These are phyloP conservation scores for Leishmania martiniquensis DNA, from an alignment of 208 protist species.

Conservation along the genomic window DNA sequence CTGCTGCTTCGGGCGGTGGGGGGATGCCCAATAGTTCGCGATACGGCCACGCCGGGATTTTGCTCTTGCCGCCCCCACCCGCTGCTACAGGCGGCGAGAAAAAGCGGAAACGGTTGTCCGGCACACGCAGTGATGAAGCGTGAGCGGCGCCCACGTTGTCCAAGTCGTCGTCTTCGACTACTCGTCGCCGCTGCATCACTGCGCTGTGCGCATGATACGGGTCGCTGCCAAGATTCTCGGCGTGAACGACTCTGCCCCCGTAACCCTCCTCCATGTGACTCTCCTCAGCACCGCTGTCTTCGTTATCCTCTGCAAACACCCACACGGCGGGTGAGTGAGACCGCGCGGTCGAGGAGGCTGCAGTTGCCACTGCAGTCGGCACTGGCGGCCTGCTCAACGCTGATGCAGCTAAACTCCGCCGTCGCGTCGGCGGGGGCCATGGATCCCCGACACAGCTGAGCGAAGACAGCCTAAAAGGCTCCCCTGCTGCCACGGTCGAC, in stretches of 20 bases:
- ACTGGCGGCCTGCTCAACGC: not conserved
- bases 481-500: not conserved
- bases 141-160: not conserved
- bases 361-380: not conserved
- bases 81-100: not conserved
- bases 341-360: not conserved
- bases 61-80: not conserved
- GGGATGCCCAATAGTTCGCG: not conserved
- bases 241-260: not conserved
- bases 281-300: not conserved
- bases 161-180: not conserved
- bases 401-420: not conserved
- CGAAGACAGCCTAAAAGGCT: not conserved
- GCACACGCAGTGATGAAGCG: slow-evolving; percentile 28
- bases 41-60: not conserved
- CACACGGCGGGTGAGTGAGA: slow-evolving; percentile 27
- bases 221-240: not conserved
- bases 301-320: slow-evolving; percentile 11
- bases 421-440: not conserved
- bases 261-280: not conserved
- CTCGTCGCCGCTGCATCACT: slow-evolving; percentile 9
- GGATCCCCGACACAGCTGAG: not conserved
- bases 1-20: not conserved
- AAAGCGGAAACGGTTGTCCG: slow-evolving; percentile 21
- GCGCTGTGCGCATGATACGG: not conserved